Conservation (phyloP, 1,139 yeast genomes). For the Lodderomyces orthopsilosis region DNA sequence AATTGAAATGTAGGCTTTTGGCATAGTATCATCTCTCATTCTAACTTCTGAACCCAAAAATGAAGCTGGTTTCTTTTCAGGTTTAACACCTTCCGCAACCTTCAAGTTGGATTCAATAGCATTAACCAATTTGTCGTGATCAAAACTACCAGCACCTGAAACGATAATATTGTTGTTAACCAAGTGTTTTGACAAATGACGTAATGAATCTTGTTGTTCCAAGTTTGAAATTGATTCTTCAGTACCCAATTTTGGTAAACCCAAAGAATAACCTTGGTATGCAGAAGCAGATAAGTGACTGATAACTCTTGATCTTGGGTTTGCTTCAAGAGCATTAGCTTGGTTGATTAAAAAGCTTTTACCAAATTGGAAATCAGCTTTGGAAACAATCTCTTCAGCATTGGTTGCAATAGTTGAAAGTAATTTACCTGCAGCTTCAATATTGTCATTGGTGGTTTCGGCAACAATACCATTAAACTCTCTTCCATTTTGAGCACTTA, state of each 20-base stretch:
- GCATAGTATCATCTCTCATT: conserved; percentile 83
- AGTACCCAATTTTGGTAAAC: conserved; percentile 74
- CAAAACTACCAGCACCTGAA: conserved; percentile 70
- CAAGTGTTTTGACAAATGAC: conserved; percentile 55
- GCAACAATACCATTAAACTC: conserved; percentile 56
- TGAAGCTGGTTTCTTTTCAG: conserved; percentile 50
- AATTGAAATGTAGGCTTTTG: conserved; percentile 73
- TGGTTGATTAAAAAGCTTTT: conserved; percentile 36
- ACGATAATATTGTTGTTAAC: conserved; percentile 64
- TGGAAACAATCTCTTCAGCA: conserved; percentile 29
- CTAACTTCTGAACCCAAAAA: conserved; percentile 85
- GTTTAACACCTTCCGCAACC: conserved; percentile 54
- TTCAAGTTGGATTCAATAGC: conserved; percentile 52
- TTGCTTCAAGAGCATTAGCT: conserved; percentile 44
- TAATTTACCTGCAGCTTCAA: conserved; percentile 41
- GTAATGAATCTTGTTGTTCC: conserved; percentile 54
- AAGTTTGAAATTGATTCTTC: conserved; percentile 57
- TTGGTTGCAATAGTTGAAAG: conserved; percentile 37
- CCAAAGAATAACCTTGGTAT: conserved; percentile 79
- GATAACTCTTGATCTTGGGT: conserved; percentile 50
- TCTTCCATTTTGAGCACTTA: conserved; percentile 45
- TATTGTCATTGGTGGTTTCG: conserved; percentile 45
- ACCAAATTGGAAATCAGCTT: conserved; percentile 34
- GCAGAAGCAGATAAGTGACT: conserved; percentile 80
- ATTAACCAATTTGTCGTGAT: conserved; percentile 66